Conservation (phyloP, 306 rosid species). For the Mucuna pruriens region DNA sequence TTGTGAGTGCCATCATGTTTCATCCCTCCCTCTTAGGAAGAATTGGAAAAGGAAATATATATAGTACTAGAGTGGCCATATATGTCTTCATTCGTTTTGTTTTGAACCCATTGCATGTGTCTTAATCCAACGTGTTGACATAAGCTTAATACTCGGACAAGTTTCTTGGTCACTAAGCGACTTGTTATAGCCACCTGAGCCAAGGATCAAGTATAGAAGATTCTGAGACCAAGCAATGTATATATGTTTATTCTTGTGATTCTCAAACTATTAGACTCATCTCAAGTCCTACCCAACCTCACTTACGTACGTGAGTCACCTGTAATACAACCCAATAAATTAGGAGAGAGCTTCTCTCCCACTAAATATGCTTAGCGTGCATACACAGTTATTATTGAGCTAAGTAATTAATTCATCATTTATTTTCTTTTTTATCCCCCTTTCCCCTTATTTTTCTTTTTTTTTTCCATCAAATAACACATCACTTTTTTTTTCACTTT, state of each 20-base stretch:
- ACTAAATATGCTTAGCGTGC: too few relatives aligned
- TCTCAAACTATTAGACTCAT: neutral
- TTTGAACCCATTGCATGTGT: neutral
- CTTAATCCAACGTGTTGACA: neutral
- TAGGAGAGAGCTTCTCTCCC: too few relatives aligned
- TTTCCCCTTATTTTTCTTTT: too few relatives aligned
- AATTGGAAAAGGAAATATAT: neutral
- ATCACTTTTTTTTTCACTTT: too few relatives aligned
- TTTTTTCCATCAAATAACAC: too few relatives aligned
- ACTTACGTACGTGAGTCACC: too few relatives aligned
- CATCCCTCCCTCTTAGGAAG: neutral
- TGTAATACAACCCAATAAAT: too few relatives aligned
- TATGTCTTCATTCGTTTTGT: slow-evolving; percentile 1
- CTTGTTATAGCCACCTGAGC: neutral
- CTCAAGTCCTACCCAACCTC: neutral
- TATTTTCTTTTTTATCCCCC: too few relatives aligned
- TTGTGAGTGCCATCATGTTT: neutral
- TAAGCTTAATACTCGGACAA: neutral
- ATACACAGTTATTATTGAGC: too few relatives aligned
- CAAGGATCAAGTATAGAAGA: neutral
- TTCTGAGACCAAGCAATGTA: neutral
- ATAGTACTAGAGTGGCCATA: slow-evolving; percentile 11
- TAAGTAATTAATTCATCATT: too few relatives aligned
- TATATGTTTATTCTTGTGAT: neutral
- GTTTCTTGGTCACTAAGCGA: neutral